A percentile compares a stretch with the other conserved stretches of the same genome.
Evolutionary conservation across 192 early-diverging fungal genomes (phyloP).

Genomic region (Coemansia aciculifera): DNA sequence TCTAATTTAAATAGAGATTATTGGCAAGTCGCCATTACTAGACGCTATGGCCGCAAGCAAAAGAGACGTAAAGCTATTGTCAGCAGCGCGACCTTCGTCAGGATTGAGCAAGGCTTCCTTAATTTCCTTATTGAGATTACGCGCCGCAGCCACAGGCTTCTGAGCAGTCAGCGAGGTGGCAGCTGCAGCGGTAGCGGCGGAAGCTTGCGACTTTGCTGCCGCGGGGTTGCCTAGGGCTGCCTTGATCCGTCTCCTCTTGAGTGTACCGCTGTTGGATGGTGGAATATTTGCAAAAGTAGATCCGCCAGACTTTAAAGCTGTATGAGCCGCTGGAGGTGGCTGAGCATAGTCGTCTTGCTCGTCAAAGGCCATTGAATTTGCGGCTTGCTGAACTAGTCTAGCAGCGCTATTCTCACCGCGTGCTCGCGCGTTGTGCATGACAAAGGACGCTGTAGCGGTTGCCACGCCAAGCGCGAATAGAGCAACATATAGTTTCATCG

Average conservation of each 20-base stretch:
- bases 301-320: background rate
- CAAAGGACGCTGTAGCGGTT: background rate
- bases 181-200: background rate
- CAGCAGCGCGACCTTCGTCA: slow-evolving; percentile 11
- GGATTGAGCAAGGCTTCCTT: slow-evolving; percentile 20
- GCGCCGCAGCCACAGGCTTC: background rate
- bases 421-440: background rate
- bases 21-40: slow-evolving; percentile 26
- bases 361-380: background rate
- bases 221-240: background rate
- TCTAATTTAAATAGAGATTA: slow-evolving; percentile 17
- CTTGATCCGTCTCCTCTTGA: background rate
- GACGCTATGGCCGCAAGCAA: slow-evolving; percentile 30
- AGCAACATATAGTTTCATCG: background rate
- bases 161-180: background rate
- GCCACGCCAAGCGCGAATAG: background rate
- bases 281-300: background rate
- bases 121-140: slow-evolving; percentile 15
- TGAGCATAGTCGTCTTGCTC: background rate
- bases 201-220: background rate
- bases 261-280: background rate
- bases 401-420: background rate
- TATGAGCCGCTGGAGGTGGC: background rate
- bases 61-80: slow-evolving; percentile 25
- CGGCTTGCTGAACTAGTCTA: background rate